phyloP scores from a whole-genome alignment of 2,329 filamentous ascomycete genomes.

The Fusarium fujikuroi region DNA sequence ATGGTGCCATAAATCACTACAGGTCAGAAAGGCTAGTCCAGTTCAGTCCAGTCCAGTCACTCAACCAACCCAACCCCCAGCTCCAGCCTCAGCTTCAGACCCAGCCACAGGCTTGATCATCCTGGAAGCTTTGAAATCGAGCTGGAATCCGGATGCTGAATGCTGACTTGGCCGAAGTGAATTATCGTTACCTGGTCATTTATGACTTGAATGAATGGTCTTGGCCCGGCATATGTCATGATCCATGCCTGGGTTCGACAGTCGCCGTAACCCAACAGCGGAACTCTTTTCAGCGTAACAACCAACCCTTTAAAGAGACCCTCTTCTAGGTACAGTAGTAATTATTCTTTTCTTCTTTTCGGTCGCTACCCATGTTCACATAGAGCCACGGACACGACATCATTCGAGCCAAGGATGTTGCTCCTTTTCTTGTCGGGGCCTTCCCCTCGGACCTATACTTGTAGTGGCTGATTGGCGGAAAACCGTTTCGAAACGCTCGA shows the following conservation, averaged over 20 bases:
- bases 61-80: slow-evolving; percentile 10
- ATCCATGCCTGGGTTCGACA: slow-evolving; percentile 9
- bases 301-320: slow-evolving; percentile 1
- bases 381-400: slow-evolving; percentile 29
- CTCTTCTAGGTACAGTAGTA: not conserved
- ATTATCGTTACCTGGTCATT: not conserved
- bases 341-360: slow-evolving; percentile 3
- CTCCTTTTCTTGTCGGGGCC: slow-evolving; percentile 14
- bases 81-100: slow-evolving; percentile 16
- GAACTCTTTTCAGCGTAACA: not conserved
- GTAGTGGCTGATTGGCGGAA: slow-evolving; percentile 40
- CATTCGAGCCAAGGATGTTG: slow-evolving; percentile 31
- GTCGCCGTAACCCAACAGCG: not conserved
- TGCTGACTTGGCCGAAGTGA: not conserved
- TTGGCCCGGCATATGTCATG: slow-evolving; percentile 10
- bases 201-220: not conserved
- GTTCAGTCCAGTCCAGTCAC: not conserved
- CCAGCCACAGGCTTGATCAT: slow-evolving; percentile 9
- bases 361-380: slow-evolving; percentile 7
- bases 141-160: not conserved
- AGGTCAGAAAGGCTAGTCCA: not conserved
- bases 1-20: slow-evolving; percentile 19
- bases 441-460: slow-evolving; percentile 6
- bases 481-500: slow-evolving; percentile 44
- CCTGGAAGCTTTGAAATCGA: not conserved